Percentiles rank a stretch among this genome's conserved stretches.
phyloP scores from a whole-genome alignment of 129 eudicot species.

The Lactuca saligna region DNA sequence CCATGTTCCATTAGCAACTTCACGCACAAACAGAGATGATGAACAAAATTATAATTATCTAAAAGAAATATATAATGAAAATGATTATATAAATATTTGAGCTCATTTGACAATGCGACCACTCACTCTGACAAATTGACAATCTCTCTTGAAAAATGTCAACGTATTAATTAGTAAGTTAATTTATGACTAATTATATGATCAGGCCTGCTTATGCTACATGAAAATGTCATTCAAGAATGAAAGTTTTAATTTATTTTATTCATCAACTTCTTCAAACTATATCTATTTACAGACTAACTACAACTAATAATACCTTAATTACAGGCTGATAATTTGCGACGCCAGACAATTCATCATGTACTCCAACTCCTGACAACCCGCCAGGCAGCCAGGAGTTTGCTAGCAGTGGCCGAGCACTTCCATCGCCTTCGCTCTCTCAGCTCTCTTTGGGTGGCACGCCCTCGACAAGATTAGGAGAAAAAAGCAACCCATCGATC shows the following conservation, averaged over 20 bases:
- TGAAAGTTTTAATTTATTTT: background rate
- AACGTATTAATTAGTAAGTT: conserved; percentile 1
- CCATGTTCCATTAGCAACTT: conserved; percentile 17
- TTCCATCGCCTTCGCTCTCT: conserved; percentile 86
- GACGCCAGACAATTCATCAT: conserved; percentile 75
- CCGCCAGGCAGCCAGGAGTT: conserved; percentile 82
- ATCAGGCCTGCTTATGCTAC: conserved; percentile 6
- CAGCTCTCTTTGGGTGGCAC: conserved; percentile 77
- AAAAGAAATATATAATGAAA: conserved; percentile 3
- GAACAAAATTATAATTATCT: background rate
- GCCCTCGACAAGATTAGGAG: conserved; percentile 60
- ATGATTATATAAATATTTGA: background rate
- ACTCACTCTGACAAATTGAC: conserved; percentile 29
- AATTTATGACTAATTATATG: background rate
- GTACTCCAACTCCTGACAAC: conserved; percentile 61
- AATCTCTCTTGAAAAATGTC: conserved; percentile 23
- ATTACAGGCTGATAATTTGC: conserved; percentile 62
- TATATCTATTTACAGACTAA: background rate
- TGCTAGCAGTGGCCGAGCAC: conserved; percentile 74
- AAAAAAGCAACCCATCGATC: conserved; percentile 1
- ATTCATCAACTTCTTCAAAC: background rate
- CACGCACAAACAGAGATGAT: background rate
- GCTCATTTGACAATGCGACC: conserved; percentile 24
- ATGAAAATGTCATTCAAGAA: conserved; percentile 19
- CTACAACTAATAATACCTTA: background rate